Percentiles rank a stretch among this genome's conserved stretches.
phyloP scores from a whole-genome alignment of 1,139 yeast species.

The Scheffersomyces parashehatae region DNA sequence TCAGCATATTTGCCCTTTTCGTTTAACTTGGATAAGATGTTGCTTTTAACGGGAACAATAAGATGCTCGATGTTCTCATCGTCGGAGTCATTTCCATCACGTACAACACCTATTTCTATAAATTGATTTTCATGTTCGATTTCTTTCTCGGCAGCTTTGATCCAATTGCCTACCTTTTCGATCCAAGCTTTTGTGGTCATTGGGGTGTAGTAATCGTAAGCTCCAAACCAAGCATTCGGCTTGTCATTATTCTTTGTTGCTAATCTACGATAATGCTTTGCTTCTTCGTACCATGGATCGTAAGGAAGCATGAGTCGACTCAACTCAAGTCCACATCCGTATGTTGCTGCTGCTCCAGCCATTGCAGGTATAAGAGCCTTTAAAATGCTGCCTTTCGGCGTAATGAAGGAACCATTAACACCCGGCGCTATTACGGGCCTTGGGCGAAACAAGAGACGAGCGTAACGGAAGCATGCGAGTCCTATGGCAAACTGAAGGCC shows the following conservation, averaged over 20 bases:
- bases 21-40: slow-evolving; percentile 7
- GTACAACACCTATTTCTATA: not conserved
- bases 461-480: slow-evolving; percentile 24
- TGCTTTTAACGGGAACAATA: not conserved
- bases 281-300: slow-evolving; percentile 70
- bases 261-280: slow-evolving; percentile 45
- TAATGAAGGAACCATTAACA: not conserved
- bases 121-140: slow-evolving; percentile 8
- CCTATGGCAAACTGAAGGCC: slow-evolving; percentile 52
- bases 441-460: slow-evolving; percentile 17
- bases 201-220: slow-evolving; percentile 51
- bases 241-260: slow-evolving; percentile 43
- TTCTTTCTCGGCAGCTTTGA: slow-evolving; percentile 20
- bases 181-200: slow-evolving; percentile 52
- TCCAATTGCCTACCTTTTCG: slow-evolving; percentile 34
- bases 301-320: slow-evolving; percentile 50
- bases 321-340: slow-evolving; percentile 49
- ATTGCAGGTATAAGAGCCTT: slow-evolving; percentile 12
- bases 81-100: not conserved
- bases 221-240: slow-evolving; percentile 62
- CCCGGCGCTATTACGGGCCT: not conserved
- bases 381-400: slow-evolving; percentile 7
- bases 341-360: slow-evolving; percentile 27
- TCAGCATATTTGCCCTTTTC: slow-evolving; percentile 21
- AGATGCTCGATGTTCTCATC: not conserved